Conservation (phyloP, 1,284 basidiomycete species). For the Rhodotorula sp. region DNA sequence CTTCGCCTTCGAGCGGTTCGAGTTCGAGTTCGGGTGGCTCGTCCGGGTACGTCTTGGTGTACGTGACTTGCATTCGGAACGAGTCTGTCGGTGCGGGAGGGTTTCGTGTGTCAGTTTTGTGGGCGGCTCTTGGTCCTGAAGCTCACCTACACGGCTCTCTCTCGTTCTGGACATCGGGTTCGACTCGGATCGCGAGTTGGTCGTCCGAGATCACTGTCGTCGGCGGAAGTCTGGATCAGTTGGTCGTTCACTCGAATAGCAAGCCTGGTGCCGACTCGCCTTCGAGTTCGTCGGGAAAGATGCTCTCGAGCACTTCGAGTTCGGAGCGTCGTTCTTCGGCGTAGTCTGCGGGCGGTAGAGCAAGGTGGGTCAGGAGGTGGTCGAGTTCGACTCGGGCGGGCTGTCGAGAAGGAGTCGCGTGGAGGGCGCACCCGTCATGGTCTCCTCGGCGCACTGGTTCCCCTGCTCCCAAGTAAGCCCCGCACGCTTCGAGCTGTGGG, state of each 20-base stretch:
- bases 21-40: conserved; percentile 71
- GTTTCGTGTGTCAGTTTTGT: too few species aligned
- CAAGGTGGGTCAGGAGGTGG: background rate
- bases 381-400: background rate
- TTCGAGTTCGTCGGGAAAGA: conserved; percentile 89
- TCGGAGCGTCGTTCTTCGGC: conserved; percentile 34
- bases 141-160: conserved; percentile 57
- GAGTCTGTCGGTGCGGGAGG: conserved; percentile 60
- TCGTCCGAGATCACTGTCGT: conserved; percentile 75
- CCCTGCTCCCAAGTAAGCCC: background rate
- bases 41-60: conserved; percentile 70
- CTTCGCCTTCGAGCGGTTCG: conserved; percentile 64
- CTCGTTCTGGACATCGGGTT: conserved; percentile 74
- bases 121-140: too few species aligned
- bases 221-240: conserved; percentile 53
- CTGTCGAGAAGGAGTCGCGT: background rate
- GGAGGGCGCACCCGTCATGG: conserved; percentile 1
- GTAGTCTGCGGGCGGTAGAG: conserved; percentile 34
- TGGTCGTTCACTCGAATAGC: background rate
- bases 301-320: conserved; percentile 82
- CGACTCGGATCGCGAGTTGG: conserved; percentile 77
- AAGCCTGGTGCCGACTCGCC: conserved; percentile 58
- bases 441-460: background rate
- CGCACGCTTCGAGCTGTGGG: too few species aligned
- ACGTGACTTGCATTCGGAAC: conserved; percentile 67